Conservation (phyloP, 2,329 filamentous ascomycete species). For the Colletotrichum scovillei region DNA sequence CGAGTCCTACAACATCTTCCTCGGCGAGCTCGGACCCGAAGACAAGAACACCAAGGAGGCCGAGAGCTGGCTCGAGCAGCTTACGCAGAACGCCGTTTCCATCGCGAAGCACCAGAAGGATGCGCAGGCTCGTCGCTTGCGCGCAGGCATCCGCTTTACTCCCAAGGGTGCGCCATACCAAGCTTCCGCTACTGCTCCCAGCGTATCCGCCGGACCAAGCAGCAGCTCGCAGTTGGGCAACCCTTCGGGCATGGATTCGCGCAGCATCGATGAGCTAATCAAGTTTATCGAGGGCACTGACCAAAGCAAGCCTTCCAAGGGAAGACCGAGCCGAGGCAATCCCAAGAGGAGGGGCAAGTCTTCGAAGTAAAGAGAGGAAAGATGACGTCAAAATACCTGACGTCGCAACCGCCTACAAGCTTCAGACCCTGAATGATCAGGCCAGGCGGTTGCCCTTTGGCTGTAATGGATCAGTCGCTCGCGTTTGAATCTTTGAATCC, state of each 20-base stretch:
- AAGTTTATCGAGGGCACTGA: slow-evolving; percentile 90
- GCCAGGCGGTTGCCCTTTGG: background rate
- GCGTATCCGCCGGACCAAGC: slow-evolving; percentile 37
- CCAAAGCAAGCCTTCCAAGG: slow-evolving; percentile 64
- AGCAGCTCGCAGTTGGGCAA: slow-evolving; percentile 34
- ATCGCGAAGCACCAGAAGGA: slow-evolving; percentile 96
- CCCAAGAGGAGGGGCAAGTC: slow-evolving; percentile 63
- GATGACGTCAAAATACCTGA: background rate
- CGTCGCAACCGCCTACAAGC: background rate
- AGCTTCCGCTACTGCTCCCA: slow-evolving; percentile 46
- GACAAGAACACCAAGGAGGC: slow-evolving; percentile 99
- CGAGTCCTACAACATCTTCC: slow-evolving; percentile 96
- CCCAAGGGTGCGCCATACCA: slow-evolving; percentile 72
- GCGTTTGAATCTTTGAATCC: background rate
- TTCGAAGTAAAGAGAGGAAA: slow-evolving; percentile 22
- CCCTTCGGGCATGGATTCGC: slow-evolving; percentile 69
- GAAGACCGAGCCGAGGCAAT: slow-evolving; percentile 64
- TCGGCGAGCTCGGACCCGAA: slow-evolving; percentile 83
- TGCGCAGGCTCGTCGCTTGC: slow-evolving; percentile 78
- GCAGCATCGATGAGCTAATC: slow-evolving; percentile 92
- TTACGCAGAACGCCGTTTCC: slow-evolving; percentile 93
- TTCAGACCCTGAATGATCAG: background rate
- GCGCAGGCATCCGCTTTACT: slow-evolving; percentile 76
- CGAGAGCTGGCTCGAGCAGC: slow-evolving; percentile 94
- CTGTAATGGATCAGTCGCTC: background rate